Conservation (phyloP, 2,329 filamentous ascomycete species). For the Lachnellula hyalina region DNA sequence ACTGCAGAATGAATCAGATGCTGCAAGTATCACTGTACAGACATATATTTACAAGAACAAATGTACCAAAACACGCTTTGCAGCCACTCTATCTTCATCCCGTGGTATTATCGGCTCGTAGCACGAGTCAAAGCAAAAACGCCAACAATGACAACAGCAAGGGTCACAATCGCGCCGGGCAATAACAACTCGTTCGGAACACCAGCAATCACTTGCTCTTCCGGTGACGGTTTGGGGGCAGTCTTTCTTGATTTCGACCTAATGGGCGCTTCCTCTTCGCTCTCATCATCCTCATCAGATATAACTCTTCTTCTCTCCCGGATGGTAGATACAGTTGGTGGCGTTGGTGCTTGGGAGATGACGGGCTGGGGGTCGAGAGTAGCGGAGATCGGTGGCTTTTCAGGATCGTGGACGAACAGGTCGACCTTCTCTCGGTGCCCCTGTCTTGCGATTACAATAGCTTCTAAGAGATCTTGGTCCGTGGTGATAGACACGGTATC, state of each 20-base stretch:
- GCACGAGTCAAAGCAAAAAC: slow-evolving; percentile 84
- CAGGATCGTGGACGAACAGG: slow-evolving; percentile 90
- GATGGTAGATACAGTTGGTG: slow-evolving; percentile 42
- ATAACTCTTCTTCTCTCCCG: slow-evolving; percentile 43
- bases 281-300: slow-evolving; percentile 48
- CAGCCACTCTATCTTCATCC: slow-evolving; percentile 12
- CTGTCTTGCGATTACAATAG: slow-evolving; percentile 76
- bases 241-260: slow-evolving; percentile 31
- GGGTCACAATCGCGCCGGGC: slow-evolving; percentile 89
- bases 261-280: slow-evolving; percentile 43
- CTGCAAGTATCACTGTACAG: not conserved
- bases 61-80: not conserved
- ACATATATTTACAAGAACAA: slow-evolving; percentile 17
- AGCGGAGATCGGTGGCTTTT: slow-evolving; percentile 74
- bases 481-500: slow-evolving; percentile 97
- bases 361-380: slow-evolving; percentile 52
- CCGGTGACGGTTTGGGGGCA: slow-evolving; percentile 30
- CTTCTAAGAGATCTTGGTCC: slow-evolving; percentile 86
- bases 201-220: slow-evolving; percentile 73
- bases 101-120: slow-evolving; percentile 38
- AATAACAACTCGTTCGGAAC: slow-evolving; percentile 92
- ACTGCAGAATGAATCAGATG: not conserved
- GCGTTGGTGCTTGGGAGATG: slow-evolving; percentile 48
- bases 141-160: slow-evolving; percentile 88
- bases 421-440: slow-evolving; percentile 87